phyloP scores from a whole-genome alignment of 257 asterid species.

The Handroanthus guayacan region DNA sequence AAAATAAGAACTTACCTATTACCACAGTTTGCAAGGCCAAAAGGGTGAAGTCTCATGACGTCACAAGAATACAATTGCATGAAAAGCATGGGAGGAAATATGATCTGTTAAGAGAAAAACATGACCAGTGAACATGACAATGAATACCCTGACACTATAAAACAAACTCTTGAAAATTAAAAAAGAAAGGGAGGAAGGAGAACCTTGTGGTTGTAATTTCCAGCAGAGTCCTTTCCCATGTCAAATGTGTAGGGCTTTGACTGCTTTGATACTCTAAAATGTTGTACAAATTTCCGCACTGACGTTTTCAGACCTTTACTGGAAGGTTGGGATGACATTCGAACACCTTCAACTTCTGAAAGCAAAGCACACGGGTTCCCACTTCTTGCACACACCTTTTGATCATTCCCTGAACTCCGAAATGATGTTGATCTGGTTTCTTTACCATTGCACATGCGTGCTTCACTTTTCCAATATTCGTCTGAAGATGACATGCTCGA shows the following conservation, averaged over 20 bases:
- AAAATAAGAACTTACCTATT: conserved; percentile 41
- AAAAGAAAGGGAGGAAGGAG: not conserved
- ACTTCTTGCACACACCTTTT: conserved; percentile 19
- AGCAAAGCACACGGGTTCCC: conserved; percentile 15
- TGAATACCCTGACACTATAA: conserved; percentile 21
- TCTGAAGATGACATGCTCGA: conserved; percentile 32
- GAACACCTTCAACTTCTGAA: conserved; percentile 38
- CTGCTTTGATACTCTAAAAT: conserved; percentile 51
- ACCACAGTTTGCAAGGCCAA: conserved; percentile 57
- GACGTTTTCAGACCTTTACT: conserved; percentile 46
- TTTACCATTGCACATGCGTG: conserved; percentile 31
- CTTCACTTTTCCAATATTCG: conserved; percentile 42
- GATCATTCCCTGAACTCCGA: conserved; percentile 39
- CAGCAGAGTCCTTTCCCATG: conserved; percentile 39
- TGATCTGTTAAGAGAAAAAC: conserved; percentile 38
- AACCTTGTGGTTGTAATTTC: conserved; percentile 46
- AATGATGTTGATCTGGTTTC: conserved; percentile 41
- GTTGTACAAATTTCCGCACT: conserved; percentile 49
- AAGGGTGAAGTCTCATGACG: conserved; percentile 46
- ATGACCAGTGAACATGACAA: conserved; percentile 7
- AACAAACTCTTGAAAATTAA: not conserved
- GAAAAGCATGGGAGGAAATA: conserved; percentile 50
- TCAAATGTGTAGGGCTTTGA: conserved; percentile 38
- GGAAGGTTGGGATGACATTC: conserved; percentile 31
- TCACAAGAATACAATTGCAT: conserved; percentile 45